Conservation (phyloP, 495 filamentous ascomycete genomes). For the Evernia prunastri region DNA sequence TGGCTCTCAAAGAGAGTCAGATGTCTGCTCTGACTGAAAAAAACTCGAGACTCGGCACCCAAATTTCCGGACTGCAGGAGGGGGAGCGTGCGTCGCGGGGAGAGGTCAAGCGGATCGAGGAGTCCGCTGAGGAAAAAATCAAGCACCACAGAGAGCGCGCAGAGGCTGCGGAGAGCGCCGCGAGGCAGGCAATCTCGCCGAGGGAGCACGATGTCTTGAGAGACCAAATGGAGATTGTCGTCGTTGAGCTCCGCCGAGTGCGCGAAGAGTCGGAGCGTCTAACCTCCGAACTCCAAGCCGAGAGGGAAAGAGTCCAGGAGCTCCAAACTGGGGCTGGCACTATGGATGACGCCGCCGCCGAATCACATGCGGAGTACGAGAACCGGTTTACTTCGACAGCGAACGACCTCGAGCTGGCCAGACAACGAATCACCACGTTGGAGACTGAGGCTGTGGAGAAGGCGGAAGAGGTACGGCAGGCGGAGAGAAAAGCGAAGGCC, state of each 20-base stretch:
- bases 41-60: background rate
- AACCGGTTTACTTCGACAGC: background rate
- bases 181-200: background rate
- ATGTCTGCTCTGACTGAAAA: background rate
- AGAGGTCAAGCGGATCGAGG: background rate
- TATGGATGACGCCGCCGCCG: too few relatives aligned
- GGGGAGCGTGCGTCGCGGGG: background rate
- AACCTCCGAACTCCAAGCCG: background rate
- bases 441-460: background rate
- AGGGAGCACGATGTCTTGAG: background rate
- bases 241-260: background rate
- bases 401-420: background rate
- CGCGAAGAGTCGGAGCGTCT: background rate
- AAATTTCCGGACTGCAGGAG: background rate
- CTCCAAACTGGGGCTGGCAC: background rate
- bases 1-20: background rate
- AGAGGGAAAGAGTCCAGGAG: background rate
- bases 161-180: background rate
- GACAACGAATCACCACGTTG: background rate
- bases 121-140: background rate
- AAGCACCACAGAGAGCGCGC: background rate
- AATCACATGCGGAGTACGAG: background rate
- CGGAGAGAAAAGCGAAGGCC: background rate
- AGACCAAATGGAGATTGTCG: background rate
- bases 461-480: background rate